These are phyloP conservation scores for Cladobotryum protrusum DNA, from an alignment of 2,329 filamentous ascomycete species.

Conservation along the genomic window DNA sequence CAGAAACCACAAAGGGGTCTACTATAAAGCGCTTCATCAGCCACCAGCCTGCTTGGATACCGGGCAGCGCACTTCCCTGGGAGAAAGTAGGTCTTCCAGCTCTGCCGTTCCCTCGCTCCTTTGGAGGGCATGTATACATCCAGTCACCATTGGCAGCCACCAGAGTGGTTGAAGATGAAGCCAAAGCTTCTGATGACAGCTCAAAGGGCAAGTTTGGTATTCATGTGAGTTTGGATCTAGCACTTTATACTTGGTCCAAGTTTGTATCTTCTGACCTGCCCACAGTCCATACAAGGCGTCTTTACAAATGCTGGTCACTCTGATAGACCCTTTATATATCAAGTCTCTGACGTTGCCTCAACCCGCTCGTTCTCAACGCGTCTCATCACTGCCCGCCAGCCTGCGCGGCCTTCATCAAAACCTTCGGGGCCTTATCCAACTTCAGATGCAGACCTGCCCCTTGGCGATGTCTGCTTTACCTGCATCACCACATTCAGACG, in stretches of 20 bases:
- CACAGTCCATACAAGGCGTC: conserved; percentile 49
- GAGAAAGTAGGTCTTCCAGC: conserved; percentile 12
- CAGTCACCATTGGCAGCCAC: conserved; percentile 32
- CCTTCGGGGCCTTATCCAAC: conserved; percentile 31
- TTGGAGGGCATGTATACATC: conserved; percentile 33
- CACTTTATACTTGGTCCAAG: neutral
- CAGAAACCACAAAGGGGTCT: neutral
- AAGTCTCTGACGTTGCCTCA: conserved; percentile 37
- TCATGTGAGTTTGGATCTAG: conserved; percentile 27
- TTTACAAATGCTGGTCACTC: conserved; percentile 43
- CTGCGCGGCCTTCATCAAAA: conserved; percentile 32
- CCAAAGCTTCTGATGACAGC: conserved; percentile 12
- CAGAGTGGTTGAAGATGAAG: conserved; percentile 27
- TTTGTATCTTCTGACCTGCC: neutral
- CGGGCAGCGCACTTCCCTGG: conserved; percentile 27
- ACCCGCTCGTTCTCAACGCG: conserved; percentile 45
- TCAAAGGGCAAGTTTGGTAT: conserved; percentile 24
- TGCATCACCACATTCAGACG: conserved; percentile 49
- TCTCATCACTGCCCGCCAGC: conserved; percentile 44
- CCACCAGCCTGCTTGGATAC: conserved; percentile 27
- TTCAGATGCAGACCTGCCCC: conserved; percentile 32
- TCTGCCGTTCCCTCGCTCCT: conserved; percentile 18
- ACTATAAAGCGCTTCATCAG: conserved; percentile 24
- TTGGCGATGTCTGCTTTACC: conserved; percentile 42
- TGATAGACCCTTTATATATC: conserved; percentile 49